A percentile compares a stretch with the other conserved stretches of the same genome.
phyloP scores from a whole-genome alignment of 805 yeast genomes.

The Grigorovia yakushimaensis region DNA sequence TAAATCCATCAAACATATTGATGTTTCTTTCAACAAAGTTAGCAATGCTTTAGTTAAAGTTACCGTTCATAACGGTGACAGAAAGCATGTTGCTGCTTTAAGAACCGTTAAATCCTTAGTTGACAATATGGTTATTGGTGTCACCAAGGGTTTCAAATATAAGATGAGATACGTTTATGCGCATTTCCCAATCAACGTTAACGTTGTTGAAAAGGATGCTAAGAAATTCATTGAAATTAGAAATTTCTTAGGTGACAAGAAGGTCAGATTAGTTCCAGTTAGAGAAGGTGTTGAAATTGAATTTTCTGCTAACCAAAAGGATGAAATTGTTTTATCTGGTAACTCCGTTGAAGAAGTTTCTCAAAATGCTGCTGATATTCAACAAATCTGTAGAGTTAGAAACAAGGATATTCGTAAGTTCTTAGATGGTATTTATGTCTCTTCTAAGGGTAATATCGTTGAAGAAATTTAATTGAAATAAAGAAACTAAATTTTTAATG shows the following conservation, averaged over 20 bases:
- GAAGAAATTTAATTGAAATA: constrained; percentile 39
- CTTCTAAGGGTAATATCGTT: constrained; percentile 82
- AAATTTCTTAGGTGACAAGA: constrained; percentile 99
- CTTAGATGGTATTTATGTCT: constrained; percentile 99
- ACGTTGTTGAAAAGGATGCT: constrained; percentile 74
- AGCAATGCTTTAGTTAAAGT: constrained; percentile 55
- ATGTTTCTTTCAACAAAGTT: constrained; percentile 83
- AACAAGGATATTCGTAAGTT: constrained; percentile 99
- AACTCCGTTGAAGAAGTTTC: constrained; percentile 64
- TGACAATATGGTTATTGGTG: constrained; percentile 94
- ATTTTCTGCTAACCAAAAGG: constrained; percentile 79
- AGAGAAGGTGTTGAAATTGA: constrained; percentile 84
- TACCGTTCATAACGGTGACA: constrained; percentile 96
- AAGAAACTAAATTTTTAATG: too few species aligned
- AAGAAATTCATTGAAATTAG: constrained; percentile 81
- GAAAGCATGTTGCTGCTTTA: constrained; percentile 99
- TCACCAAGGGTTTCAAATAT: constrained; percentile 98
- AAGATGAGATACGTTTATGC: constrained; percentile 99
- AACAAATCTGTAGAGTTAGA: constrained; percentile 96
- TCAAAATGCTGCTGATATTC: constrained; percentile 96
- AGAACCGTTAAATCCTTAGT: constrained; percentile 97
- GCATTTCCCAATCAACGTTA: constrained; percentile 99
- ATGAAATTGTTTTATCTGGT: constrained; percentile 86
- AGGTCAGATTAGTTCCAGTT: constrained; percentile 80
- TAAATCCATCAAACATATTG: constrained; percentile 90